phyloP scores from a whole-genome alignment of 495 filamentous ascomycete species.

The Pyronema omphalodes region DNA sequence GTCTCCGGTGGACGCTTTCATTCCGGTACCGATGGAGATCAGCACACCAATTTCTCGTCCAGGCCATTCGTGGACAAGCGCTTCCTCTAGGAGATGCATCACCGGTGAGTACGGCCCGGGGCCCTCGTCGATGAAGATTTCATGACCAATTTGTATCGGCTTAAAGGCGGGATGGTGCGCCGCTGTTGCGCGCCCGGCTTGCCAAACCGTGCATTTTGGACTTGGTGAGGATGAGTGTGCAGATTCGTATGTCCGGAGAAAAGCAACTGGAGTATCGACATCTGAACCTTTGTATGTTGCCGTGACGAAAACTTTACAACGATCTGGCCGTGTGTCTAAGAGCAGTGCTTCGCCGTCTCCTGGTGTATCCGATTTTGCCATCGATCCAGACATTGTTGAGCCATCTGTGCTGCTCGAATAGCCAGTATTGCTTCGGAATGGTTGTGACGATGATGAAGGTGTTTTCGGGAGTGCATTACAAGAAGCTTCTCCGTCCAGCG shows the following conservation, averaged over 20 bases:
- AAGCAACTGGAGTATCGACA: slow-evolving; percentile 41
- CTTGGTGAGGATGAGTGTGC: slow-evolving; percentile 72
- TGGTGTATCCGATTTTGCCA: neutral
- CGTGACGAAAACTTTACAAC: slow-evolving; percentile 28
- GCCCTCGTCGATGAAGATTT: slow-evolving; percentile 83
- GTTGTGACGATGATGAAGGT: neutral
- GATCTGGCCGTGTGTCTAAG: neutral
- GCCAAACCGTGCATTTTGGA: slow-evolving; percentile 82
- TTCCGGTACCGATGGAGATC: slow-evolving; percentile 80
- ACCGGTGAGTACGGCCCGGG: slow-evolving; percentile 81
- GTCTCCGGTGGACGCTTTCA: slow-evolving; percentile 23
- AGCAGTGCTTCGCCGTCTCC: neutral
- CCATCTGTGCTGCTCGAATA: neutral
- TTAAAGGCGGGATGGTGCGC: slow-evolving; percentile 91
- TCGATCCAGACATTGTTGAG: neutral
- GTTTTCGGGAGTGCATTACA: neutral
- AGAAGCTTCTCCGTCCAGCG: neutral
- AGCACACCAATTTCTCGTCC: slow-evolving; percentile 84
- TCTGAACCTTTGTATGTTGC: slow-evolving; percentile 72
- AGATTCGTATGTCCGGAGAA: slow-evolving; percentile 87
- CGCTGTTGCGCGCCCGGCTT: slow-evolving; percentile 82
- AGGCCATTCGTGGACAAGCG: slow-evolving; percentile 83
- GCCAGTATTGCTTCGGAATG: neutral
- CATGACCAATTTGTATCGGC: slow-evolving; percentile 82
- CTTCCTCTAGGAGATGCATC: slow-evolving; percentile 73